phyloP scores from a whole-genome alignment of 1,284 basidiomycete species.

The Ceratobasidium theobromae region DNA sequence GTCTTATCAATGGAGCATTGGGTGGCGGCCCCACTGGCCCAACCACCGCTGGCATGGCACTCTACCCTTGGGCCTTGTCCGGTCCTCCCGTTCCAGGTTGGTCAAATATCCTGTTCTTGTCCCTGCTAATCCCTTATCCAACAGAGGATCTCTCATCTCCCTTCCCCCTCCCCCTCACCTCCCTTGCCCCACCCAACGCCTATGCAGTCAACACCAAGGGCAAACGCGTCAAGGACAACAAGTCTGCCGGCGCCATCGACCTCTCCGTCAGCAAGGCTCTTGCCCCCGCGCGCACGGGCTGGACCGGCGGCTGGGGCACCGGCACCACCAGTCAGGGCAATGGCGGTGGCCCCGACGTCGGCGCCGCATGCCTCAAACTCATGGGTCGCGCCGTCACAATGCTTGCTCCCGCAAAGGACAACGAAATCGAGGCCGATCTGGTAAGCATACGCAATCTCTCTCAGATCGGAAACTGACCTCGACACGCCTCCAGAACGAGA shows the following conservation, averaged over 20 bases:
- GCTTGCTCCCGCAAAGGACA: conserved; percentile 28
- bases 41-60: conserved; percentile 20
- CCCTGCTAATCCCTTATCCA: conserved; percentile 37
- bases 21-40: neutral
- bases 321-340: conserved; percentile 29
- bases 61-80: conserved; percentile 24
- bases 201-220: conserved; percentile 31
- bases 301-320: conserved; percentile 29
- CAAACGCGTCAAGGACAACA: conserved; percentile 32
- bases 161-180: conserved; percentile 72
- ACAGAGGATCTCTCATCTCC: conserved; percentile 75
- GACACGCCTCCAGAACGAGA: conserved; percentile 10
- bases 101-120: conserved; percentile 51
- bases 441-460: neutral
- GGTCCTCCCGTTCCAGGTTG: conserved; percentile 29
- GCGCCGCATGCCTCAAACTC: conserved; percentile 17
- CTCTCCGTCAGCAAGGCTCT: conserved; percentile 27
- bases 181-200: conserved; percentile 41
- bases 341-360: conserved; percentile 28
- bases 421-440: conserved; percentile 24
- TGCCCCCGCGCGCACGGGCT: conserved; percentile 28
- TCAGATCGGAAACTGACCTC: neutral
- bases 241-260: conserved; percentile 21
- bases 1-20: conserved; percentile 43
- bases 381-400: conserved; percentile 26